Base-by-base conservation (phyloP, 305 asterid species). In the Lippia alba region DNA sequence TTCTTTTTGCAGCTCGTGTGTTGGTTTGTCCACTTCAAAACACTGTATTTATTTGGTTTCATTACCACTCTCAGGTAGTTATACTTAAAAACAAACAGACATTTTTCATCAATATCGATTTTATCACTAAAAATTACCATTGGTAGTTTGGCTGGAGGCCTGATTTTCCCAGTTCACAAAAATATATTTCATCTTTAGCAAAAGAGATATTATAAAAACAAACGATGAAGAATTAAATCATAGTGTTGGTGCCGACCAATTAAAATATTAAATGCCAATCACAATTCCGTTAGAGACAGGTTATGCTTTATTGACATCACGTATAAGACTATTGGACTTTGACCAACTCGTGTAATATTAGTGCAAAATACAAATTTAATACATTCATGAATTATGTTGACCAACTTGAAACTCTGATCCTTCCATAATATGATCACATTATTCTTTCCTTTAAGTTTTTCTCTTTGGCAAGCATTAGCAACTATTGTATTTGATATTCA, bases 401-500 rank as follows among this genome's bases (percentile, higher is more conserved):
- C 11, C 62, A 24, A 57, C 12, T 57, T 30, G 10, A 57, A 41
- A 19, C 41, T 57, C 10, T 32, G 4, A 57, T 30, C 17, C 32
- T 11, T 16, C 62, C n/a, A 32, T 33, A 1, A 30, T 39, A 30
- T 12, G 62, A 17, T 18, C 41, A 57, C 62, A 32, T 57, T 20
- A 56, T 56, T 24, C 61, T 56, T 24, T 57, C 17, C 62, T 57
- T 30, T 32, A 44, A 57, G 45, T 30, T 57, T 51, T 17, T 51
- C 32, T 30, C 18, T 56, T 56, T 56, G 30, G 62, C 41, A 24
- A 56, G 62, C 41, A 11, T 11, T 4, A 56, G 39, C 60, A 55
- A 55, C 36, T 20, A 55, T 7, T 55, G 49, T 44, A 44, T 44
- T 44, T 8, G 49, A 44, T 44, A 44, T 44, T 44, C 49, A 44